Conservation (phyloP, 177 flowering plant genomes). For the Vitis hybrid region DNA sequence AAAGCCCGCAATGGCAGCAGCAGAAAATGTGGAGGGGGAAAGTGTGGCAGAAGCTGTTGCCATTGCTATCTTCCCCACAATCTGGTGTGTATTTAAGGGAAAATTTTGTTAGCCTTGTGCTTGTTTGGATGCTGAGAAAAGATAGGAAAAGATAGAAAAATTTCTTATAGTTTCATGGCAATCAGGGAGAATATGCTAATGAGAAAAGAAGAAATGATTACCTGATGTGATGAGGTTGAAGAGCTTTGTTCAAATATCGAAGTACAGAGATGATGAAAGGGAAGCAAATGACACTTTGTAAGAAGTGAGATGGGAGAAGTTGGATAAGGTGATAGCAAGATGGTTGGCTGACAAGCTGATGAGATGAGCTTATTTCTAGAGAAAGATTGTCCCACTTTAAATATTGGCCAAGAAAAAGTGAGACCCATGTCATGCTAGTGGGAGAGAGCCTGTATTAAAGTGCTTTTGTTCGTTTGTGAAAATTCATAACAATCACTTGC, state of each 20-base stretch:
- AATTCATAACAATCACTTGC: not conserved
- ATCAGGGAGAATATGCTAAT: too few relatives aligned
- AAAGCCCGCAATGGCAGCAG: constrained; percentile 10
- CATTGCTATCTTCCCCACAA: constrained; percentile 21
- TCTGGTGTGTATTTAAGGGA: too few relatives aligned
- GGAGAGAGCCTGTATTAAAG: not conserved
- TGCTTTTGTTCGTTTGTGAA: not conserved
- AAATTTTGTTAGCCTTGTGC: too few relatives aligned
- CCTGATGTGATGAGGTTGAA: not conserved
- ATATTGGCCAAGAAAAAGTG: constrained; percentile 9
- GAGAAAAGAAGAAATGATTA: not conserved
- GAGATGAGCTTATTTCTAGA: constrained; percentile 6
- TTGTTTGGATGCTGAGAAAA: too few relatives aligned
- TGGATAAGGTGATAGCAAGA: constrained; percentile 29
- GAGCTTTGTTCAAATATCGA: not conserved
- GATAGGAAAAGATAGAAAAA: too few relatives aligned
- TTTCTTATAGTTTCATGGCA: too few relatives aligned
- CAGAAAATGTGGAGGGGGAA: constrained; percentile 16
- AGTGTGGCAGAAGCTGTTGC: constrained; percentile 44
- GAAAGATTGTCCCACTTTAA: constrained; percentile 14
- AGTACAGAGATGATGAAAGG: constrained; percentile 8
- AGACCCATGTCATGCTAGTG: constrained; percentile 1
- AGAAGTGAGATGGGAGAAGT: constrained; percentile 4
- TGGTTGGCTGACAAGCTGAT: constrained; percentile 33
- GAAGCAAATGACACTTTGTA: constrained; percentile 22